Evolutionary conservation across 2,329 filamentous ascomycete genomes (phyloP), one percentile per base, ranked within the genome.

Genomic region (Aspergillus tubingensis): DNA sequence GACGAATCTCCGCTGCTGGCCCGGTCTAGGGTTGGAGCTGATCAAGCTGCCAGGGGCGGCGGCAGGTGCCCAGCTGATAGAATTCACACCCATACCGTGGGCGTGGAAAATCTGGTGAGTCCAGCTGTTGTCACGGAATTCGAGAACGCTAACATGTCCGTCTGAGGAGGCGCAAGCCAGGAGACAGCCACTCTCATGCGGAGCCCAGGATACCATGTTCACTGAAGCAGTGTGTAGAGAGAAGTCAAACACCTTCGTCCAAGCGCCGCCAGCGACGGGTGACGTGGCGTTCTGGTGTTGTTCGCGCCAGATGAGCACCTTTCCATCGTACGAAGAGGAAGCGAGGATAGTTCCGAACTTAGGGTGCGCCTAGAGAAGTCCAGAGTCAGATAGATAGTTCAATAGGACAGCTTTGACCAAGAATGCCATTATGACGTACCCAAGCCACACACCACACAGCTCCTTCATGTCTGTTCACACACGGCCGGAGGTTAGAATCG

Each of bases 291-390:
- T 74, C 56, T 74, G 70, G 54, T 74, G 70, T 77, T 93, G 89
- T 80, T 99, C 95, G 77, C 93, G 92, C 92, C 94, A 99, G 83
- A 99, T 96, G 77, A 98, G 88, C 67, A 99, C 94, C 79, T 96
- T 96, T 79, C 94, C 95, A 79, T 99, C 95, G 81, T 97, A 99
- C 67, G 91, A 92, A 54, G 92, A 91, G 64, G 92, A 96, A 58
- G 95, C 95, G 62, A 99, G 89, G 74, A 99, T 97, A 77, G 94
- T 97, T 81, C 95, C 95, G 79, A 96, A 98, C 77, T 99, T 98
- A 65, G 95, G 95, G 75, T 99, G 95, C 52, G 94, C 93, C 82
- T 84, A 38, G 54, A 38, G 17, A 17, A 1, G 10, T n/a, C 15
- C n/a, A 32, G 19, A 49, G n/a, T 17, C 11, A 27, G 10, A 27